Base-by-base conservation (phyloP, 139 green algal species). In the Chlorella vulgaris region DNA sequence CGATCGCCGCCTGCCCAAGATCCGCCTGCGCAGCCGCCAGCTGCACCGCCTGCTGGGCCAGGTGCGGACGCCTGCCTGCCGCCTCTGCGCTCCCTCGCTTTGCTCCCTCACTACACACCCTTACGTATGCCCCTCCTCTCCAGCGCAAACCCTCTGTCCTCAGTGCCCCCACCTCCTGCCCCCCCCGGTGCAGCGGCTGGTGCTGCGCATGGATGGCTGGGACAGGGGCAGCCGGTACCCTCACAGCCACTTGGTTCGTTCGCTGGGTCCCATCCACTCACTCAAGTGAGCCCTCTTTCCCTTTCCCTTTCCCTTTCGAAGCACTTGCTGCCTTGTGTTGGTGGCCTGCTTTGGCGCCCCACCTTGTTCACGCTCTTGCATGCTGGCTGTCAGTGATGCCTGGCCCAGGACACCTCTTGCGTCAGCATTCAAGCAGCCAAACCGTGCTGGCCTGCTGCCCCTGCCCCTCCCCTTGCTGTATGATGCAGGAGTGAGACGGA, bases 11-110 rank as follows among this genome's bases (percentile, higher is more conserved):
- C 93, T 91, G 76, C 94, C 94, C 3, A 91, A 91, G 68, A 92
- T 97, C 60, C 88, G 93, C 21, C 90, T 98, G 38, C 77, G 91
- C 35, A 97, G 93, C 21, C 88, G 95, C 0, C 95, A 96, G 78
- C 84, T 91, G 66, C 39, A 70, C 26, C 38, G 66, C 29, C 88
- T 96, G 74, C 89, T 93, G 83, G 93, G 93, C 78, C 85, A 97
- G 29, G 92, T 58, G 47, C 47, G 10, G 47, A 24, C 47, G 47
- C 47, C 15, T 58, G 15, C 47, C 15, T 10, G 47, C 47, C 47
- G 15, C 47, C 47, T 24, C 10, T 58, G 47, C 47, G 10, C 47
- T 15, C 10, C 47, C 47, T 58, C 47, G 15, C 47, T 58, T 58
- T 58, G 47, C 47, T 58, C 47, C 55, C 31, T 8, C 63, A 7